These are phyloP conservation scores for Tympanopsis confertula DNA, from an alignment of 2,329 filamentous ascomycete genomes.

Conservation along the genomic window DNA sequence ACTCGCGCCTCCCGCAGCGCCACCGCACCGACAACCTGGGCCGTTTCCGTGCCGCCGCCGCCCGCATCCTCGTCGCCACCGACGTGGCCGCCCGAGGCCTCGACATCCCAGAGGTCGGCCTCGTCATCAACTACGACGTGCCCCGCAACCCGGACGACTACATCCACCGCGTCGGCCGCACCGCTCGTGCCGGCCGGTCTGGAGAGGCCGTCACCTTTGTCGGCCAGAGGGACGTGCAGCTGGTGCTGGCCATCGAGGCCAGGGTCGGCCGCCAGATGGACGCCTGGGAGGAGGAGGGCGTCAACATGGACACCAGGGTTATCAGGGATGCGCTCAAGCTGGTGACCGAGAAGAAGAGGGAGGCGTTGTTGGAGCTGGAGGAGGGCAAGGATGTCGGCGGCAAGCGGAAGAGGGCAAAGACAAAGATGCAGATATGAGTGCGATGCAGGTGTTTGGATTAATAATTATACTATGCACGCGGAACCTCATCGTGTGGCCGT, in stretches of 20 bases:
- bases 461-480: no score
- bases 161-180: conserved; percentile 90
- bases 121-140: conserved; percentile 93
- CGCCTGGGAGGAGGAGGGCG: conserved; percentile 77
- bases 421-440: conserved; percentile 32
- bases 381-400: conserved; percentile 84
- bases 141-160: conserved; percentile 96
- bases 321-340: conserved; percentile 75
- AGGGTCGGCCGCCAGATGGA: conserved; percentile 72
- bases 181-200: conserved; percentile 75
- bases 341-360: conserved; percentile 90
- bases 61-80: conserved; percentile 82
- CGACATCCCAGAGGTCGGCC: conserved; percentile 80
- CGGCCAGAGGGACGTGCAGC: conserved; percentile 81
- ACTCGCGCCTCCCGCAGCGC: conserved; percentile 75
- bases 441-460: no score
- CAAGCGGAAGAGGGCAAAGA: conserved; percentile 57
- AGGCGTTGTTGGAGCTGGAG: conserved; percentile 82
- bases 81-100: conserved; percentile 90
- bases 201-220: conserved; percentile 81
- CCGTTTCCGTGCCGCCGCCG: conserved; percentile 79
- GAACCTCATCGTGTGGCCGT: no score
- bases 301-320: conserved; percentile 86
- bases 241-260: conserved; percentile 81
- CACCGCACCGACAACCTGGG: conserved; percentile 80